Base-by-base conservation (phyloP, 2,329 filamentous ascomycete genomes). In the Macroventuria anomochaeta region DNA sequence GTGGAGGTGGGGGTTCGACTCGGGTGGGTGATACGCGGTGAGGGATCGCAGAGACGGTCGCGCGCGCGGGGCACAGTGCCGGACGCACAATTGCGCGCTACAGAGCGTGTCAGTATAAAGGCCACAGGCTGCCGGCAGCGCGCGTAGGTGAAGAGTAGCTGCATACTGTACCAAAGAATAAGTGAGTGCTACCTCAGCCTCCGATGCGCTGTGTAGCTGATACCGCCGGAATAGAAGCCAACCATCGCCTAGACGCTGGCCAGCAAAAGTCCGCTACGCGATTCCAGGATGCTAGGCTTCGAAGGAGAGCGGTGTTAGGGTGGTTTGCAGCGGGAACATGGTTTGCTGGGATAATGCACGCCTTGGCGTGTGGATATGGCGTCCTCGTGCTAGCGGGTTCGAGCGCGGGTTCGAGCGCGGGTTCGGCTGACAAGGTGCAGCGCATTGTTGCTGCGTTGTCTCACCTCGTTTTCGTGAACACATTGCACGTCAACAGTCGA, bases 101-200 rank as follows among this genome's bases (percentile, higher is more conserved):
- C 26, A 44, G 23, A 3, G n/a, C 18, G 18, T 33, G 43, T 48
- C 38, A 48, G 51, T 34, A 17, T 5, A 26, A n/a, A 15, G 3
- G 36, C 50, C 25, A 32, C 38, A 31, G 36, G 21, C 6, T 18
- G 28, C 37, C 36, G 46, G 52, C 41, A 15, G 31, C 15, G 46
- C 52, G 46, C 46, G 36, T 21, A 7, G 39, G 52, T 26, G 18
- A 12, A n/a, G 23, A 4, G 33, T n/a, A 43, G 38, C 38, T 20
- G 42, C 42, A 29, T 46, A 33, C 42, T 7, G 51, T 54, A 48
- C 51, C 44, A 39, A 43, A 48, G 43, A 48, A 42, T n/a, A 28
- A 26, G 32, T 46, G 46, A 20, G 44, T 51, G 60, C 62, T 66
- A 67, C 63, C 67, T 64, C 67, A 69, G 67, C 65, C 62, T 67